These are phyloP conservation scores for Albugo candida DNA, from an alignment of 352 stramenopile species.

Conservation along the genomic window DNA sequence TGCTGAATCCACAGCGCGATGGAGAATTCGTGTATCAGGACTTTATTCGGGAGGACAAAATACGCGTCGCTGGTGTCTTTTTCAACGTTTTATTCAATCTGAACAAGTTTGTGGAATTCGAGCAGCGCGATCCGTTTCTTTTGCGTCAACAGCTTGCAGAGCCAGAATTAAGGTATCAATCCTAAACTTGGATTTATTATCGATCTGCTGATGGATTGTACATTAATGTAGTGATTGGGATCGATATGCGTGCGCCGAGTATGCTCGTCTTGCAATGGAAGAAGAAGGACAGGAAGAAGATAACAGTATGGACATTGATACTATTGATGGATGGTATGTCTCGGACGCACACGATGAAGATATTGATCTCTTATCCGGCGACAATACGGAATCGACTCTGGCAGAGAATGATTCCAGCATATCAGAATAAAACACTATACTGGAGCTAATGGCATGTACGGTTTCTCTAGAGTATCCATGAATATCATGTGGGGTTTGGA, in stretches of 20 bases:
- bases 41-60: slow-evolving; percentile 72
- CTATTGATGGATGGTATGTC: slow-evolving; percentile 79
- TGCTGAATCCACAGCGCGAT: slow-evolving; percentile 55
- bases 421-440: no score
- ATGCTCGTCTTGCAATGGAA: slow-evolving; percentile 92
- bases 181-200: not conserved
- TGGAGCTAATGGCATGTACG: no score
- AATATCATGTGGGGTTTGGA: no score
- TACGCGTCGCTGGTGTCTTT: slow-evolving; percentile 87
- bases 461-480: no score
- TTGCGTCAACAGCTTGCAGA: slow-evolving; percentile 85
- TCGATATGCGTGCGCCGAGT: slow-evolving; percentile 92
- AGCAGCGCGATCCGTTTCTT: slow-evolving; percentile 95
- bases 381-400: no score
- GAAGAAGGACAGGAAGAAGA: slow-evolving; percentile 87
- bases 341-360: slow-evolving; percentile 65
- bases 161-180: slow-evolving; percentile 59
- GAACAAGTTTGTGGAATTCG: slow-evolving; percentile 98
- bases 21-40: slow-evolving; percentile 66
- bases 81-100: slow-evolving; percentile 99
- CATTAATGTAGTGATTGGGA: slow-evolving; percentile 85
- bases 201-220: not conserved
- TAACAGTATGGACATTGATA: slow-evolving; percentile 77
- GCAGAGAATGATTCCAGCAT: no score
- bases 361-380: slow-evolving; percentile 9